These are phyloP conservation scores for Albifimbria verrucaria DNA, from an alignment of 2,329 filamentous ascomycete genomes.

Conservation along the genomic window DNA sequence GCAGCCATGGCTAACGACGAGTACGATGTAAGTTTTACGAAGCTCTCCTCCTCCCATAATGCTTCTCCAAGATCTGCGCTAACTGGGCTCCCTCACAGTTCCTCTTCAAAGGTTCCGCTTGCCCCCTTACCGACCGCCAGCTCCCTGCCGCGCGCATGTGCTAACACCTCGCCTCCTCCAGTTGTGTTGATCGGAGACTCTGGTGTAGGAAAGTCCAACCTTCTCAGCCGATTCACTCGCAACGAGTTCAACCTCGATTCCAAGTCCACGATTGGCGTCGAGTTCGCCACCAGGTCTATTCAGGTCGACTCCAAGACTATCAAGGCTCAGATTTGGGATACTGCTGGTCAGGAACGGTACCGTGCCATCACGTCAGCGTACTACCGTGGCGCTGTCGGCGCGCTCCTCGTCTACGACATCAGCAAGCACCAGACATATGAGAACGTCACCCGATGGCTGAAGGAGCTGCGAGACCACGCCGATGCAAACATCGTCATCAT, in stretches of 20 bases:
- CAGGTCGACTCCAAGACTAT: constrained; percentile 99
- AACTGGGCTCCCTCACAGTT: constrained; percentile 59
- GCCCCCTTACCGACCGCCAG: constrained; percentile 19
- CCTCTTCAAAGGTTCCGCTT: constrained; percentile 87
- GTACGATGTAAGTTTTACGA: constrained; percentile 83
- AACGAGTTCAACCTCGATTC: constrained; percentile 99
- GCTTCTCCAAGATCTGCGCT: constrained; percentile 23
- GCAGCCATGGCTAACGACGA: constrained; percentile 97
- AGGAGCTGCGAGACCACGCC: constrained; percentile 95
- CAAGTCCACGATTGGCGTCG: constrained; percentile 99
- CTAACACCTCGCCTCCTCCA: constrained; percentile 39
- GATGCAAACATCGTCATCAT: constrained; percentile 99
- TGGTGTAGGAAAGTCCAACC: constrained; percentile 99
- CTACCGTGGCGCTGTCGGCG: constrained; percentile 95
- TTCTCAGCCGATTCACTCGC: constrained; percentile 97
- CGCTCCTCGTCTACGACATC: constrained; percentile 97
- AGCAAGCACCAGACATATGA: constrained; percentile 99
- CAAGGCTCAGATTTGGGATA: constrained; percentile 99
- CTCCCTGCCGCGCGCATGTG: constrained; percentile 12
- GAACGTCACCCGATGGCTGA: constrained; percentile 98
- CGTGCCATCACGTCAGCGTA: constrained; percentile 98
- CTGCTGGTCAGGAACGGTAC: constrained; percentile 97
- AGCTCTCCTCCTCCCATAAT: constrained; percentile 11
- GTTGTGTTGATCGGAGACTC: constrained; percentile 99
- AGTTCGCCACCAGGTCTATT: constrained; percentile 97